These are phyloP conservation scores for Talinum fruticosum DNA, from an alignment of 148 eudicot genomes.

Conservation along the genomic window DNA sequence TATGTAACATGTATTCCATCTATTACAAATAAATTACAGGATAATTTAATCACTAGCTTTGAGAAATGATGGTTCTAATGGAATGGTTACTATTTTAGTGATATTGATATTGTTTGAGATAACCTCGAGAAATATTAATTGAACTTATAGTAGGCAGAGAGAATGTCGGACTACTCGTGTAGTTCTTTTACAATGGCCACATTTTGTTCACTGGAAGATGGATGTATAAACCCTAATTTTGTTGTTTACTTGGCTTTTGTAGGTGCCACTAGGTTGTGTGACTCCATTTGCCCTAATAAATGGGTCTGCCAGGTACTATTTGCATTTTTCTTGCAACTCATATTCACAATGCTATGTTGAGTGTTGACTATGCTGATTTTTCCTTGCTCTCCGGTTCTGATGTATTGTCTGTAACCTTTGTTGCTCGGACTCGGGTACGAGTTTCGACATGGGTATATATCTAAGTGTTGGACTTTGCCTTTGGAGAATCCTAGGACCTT, in stretches of 20 bases:
- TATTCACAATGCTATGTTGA: not conserved
- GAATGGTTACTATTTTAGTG: not conserved
- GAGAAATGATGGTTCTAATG: not conserved
- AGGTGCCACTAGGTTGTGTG: conserved; percentile 96
- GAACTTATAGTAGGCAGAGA: no score
- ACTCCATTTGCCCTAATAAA: conserved; percentile 86
- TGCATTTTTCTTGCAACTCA: not conserved
- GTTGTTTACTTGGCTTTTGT: conserved; percentile 24
- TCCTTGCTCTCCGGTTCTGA: not conserved
- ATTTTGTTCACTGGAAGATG: not conserved
- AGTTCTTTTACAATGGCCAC: not conserved
- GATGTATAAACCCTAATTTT: conserved; percentile 12
- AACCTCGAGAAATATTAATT: not conserved
- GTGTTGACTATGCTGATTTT: not conserved
- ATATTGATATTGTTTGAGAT: not conserved
- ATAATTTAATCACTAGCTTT: not conserved
- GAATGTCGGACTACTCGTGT: not conserved
- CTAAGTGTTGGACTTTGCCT: no score
- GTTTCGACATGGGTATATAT: no score
- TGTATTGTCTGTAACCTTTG: not conserved
- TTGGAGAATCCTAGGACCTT: no score
- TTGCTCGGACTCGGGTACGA: no score
- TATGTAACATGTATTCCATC: not conserved
- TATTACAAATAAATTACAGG: not conserved
- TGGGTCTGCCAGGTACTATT: conserved; percentile 73